These are phyloP conservation scores for Solanum paucissectum DNA, from an alignment of 257 asterid species.

Conservation along the genomic window DNA sequence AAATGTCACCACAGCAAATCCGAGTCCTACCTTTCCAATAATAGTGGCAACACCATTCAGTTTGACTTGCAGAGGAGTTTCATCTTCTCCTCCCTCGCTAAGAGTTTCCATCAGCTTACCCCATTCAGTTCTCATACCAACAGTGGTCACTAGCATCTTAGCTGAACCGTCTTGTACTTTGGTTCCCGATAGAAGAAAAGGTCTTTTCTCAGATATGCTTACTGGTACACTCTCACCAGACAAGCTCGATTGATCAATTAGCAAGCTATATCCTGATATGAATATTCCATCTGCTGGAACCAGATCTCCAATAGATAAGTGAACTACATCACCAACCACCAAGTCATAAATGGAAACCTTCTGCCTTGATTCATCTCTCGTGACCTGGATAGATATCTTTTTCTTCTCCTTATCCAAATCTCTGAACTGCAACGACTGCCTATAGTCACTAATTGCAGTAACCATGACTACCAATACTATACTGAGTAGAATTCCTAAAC, in stretches of 20 bases:
- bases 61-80: conserved; percentile 97
- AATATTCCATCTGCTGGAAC: conserved; percentile 92
- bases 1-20: conserved; percentile 66
- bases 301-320: conserved; percentile 62
- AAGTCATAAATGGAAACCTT: conserved; percentile 73
- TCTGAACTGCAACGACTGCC: conserved; percentile 88
- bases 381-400: conserved; percentile 75
- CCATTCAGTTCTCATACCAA: conserved; percentile 99
- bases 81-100: conserved; percentile 93
- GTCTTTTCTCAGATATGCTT: conserved; percentile 55
- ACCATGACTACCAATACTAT: conserved; percentile 79
- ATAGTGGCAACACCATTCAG: conserved; percentile 92
- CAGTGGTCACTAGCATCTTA: conserved; percentile 91
- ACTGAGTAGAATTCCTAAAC: conserved; percentile 79
- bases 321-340: conserved; percentile 89
- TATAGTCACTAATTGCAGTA: conserved; percentile 89
- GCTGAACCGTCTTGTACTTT: conserved; percentile 90
- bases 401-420: conserved; percentile 97
- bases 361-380: conserved; percentile 71
- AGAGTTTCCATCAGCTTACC: conserved; percentile 94
- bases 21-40: conserved; percentile 86
- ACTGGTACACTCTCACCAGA: conserved; percentile 95
- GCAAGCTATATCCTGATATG: conserved; percentile 65
- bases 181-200: conserved; percentile 76
- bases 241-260: conserved; percentile 90